These are phyloP conservation scores for Euphrasia confusa DNA, from an alignment of 257 asterid species.

Conservation along the genomic window DNA sequence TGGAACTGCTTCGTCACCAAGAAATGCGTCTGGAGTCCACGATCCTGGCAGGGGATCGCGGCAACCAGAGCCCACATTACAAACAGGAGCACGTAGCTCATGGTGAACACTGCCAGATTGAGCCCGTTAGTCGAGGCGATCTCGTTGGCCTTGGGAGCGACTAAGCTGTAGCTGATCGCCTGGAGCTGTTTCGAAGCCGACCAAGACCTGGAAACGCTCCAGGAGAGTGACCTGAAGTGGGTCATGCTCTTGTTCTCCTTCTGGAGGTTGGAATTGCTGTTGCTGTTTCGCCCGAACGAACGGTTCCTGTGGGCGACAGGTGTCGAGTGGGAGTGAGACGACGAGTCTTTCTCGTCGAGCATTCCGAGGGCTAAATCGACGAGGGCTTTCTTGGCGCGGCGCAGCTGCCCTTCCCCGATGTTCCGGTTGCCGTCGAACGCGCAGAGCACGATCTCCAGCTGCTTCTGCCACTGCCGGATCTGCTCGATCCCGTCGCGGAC, in stretches of 20 bases:
- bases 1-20: constrained; percentile 43
- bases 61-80: constrained; percentile 95
- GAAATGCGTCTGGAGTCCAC: constrained; percentile 81
- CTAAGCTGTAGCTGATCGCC: constrained; percentile 64
- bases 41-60: constrained; percentile 96
- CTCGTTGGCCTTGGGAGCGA: constrained; percentile 58
- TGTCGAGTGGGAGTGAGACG: neutral
- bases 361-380: constrained; percentile 50
- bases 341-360: constrained; percentile 55
- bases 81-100: constrained; percentile 68
- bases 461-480: constrained; percentile 59
- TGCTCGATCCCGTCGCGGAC: constrained; percentile 68
- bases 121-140: constrained; percentile 60
- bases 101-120: constrained; percentile 55
- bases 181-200: constrained; percentile 88
- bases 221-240: constrained; percentile 75
- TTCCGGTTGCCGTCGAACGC: constrained; percentile 45
- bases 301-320: constrained; percentile 54
- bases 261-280: neutral
- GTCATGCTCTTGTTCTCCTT: constrained; percentile 25
- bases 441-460: constrained; percentile 55
- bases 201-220: constrained; percentile 95
- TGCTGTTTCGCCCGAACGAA: constrained; percentile 61
- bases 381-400: constrained; percentile 65
- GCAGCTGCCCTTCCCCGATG: constrained; percentile 67